Percentiles rank a stretch among this genome's conserved stretches.
Evolutionary conservation across 163 green algal species (phyloP).

Genomic region (Scenedesmus sp.): DNA sequence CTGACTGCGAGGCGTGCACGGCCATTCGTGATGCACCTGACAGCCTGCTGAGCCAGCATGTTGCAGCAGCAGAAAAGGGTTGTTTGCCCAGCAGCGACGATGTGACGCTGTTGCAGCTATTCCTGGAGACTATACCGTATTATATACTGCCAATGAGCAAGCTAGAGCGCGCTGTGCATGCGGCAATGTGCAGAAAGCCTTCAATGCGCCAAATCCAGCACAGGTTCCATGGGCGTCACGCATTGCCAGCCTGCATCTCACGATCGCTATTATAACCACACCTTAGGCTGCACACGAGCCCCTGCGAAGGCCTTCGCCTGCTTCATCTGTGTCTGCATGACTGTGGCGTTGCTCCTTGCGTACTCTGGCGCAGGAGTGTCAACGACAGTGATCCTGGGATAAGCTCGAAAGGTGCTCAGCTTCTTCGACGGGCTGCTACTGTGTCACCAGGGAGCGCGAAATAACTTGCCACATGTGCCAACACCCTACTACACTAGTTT

Average conservation of each 20-base stretch:
- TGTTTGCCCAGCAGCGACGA: not conserved
- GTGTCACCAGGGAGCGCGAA: not conserved
- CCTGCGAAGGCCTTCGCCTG: slow-evolving; percentile 25
- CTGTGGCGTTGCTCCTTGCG: not conserved
- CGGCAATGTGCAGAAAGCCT: not conserved
- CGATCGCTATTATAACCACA: not conserved
- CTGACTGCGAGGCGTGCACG: slow-evolving; percentile 39
- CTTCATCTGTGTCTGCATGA: slow-evolving; percentile 37
- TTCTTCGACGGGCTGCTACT: not conserved
- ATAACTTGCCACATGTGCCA: slow-evolving; percentile 14
- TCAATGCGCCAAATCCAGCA: not conserved
- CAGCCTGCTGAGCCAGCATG: slow-evolving; percentile 1
- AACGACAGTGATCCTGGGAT: not conserved
- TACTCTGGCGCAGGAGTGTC: not conserved
- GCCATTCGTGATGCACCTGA: slow-evolving; percentile 16
- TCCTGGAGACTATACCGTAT: not conserved
- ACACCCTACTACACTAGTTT: not conserved
- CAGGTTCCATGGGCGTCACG: not conserved
- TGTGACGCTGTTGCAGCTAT: not conserved
- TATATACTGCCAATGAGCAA: not conserved
- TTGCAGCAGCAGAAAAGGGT: not conserved
- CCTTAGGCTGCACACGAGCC: slow-evolving; percentile 34
- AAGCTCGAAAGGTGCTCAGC: not conserved
- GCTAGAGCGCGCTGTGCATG: not conserved
- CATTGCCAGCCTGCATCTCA: not conserved